These are phyloP conservation scores for Coemansia sp. DNA, from an alignment of 192 early-diverging fungal genomes.

Conservation along the genomic window DNA sequence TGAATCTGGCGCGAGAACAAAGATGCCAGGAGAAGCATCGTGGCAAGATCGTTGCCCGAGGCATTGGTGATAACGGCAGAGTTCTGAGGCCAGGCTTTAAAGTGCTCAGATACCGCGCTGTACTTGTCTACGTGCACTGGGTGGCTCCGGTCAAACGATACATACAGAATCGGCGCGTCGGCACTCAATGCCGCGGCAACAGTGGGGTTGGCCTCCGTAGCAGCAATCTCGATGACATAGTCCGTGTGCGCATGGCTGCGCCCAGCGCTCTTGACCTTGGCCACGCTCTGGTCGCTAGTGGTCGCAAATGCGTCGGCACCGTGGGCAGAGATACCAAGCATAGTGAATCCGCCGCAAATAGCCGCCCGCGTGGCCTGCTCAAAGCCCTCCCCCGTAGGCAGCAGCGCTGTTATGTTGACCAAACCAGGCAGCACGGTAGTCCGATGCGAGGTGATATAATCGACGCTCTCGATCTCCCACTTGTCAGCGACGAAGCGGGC, in stretches of 20 bases:
- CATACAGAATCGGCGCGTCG: slow-evolving; percentile 59
- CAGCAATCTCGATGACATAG: slow-evolving; percentile 74
- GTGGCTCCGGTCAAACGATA: slow-evolving; percentile 55
- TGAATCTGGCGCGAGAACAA: slow-evolving; percentile 84
- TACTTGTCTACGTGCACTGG: slow-evolving; percentile 56
- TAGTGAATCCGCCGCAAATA: slow-evolving; percentile 84
- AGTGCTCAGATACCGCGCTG: slow-evolving; percentile 66
- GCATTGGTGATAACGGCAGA: slow-evolving; percentile 82
- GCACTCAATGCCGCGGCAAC: slow-evolving; percentile 46
- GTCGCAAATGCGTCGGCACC: slow-evolving; percentile 36
- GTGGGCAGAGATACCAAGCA: slow-evolving; percentile 63
- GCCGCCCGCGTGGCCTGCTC: slow-evolving; percentile 71
- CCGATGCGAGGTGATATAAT: slow-evolving; percentile 88
- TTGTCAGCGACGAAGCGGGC: slow-evolving; percentile 59
- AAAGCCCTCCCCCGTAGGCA: slow-evolving; percentile 42
- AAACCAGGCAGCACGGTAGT: slow-evolving; percentile 83
- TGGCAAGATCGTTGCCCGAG: slow-evolving; percentile 80
- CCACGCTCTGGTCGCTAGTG: slow-evolving; percentile 33
- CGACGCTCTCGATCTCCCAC: slow-evolving; percentile 78
- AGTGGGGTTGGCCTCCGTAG: slow-evolving; percentile 63
- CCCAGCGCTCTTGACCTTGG: slow-evolving; percentile 53
- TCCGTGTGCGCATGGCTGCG: slow-evolving; percentile 63
- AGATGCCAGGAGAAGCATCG: slow-evolving; percentile 82
- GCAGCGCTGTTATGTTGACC: slow-evolving; percentile 73
- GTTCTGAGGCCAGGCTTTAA: slow-evolving; percentile 75